phyloP scores from a whole-genome alignment of 106 monocot species.

The Xerophyta viscosa region DNA sequence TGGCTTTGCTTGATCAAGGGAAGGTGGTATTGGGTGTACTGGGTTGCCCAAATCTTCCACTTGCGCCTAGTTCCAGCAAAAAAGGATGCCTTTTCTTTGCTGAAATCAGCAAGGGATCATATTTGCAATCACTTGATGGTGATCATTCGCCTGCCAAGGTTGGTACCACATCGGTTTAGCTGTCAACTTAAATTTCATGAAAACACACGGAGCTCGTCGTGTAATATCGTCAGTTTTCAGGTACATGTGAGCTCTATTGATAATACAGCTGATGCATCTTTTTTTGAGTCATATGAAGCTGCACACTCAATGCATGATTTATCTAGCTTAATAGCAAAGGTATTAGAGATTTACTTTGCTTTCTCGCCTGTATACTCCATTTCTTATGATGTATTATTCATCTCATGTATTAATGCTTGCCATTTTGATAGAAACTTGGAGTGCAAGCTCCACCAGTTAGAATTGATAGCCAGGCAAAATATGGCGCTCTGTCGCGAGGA shows the following conservation, averaged over 20 bases:
- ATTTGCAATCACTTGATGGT: conserved; percentile 60
- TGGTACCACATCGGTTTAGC: neutral
- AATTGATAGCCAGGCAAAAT: conserved; percentile 98
- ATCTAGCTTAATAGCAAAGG: conserved; percentile 76
- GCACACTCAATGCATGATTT: conserved; percentile 89
- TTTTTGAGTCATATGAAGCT: conserved; percentile 96
- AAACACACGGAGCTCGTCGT: no score
- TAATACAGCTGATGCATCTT: conserved; percentile 74
- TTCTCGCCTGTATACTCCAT: no score
- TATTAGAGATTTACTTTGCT: conserved; percentile 4
- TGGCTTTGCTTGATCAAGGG: conserved; percentile 84
- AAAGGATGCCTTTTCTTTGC: conserved; percentile 93
- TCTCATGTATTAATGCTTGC: no score
- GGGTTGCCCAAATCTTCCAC: conserved; percentile 94
- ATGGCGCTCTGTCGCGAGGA: conserved; percentile 88
- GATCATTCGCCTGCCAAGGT: conserved; percentile 59
- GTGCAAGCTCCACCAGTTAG: conserved; percentile 87
- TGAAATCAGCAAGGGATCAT: conserved; percentile 58
- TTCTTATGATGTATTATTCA: no score
- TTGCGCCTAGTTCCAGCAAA: conserved; percentile 33
- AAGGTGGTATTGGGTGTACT: conserved; percentile 83
- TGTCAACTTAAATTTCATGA: neutral
- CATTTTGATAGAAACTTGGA: conserved; percentile 71
- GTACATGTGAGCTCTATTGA: conserved; percentile 55
- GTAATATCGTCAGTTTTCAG: conserved; percentile 31